A percentile compares a stretch with the other conserved stretches of the same genome.
These are phyloP conservation scores for Rhododendron kiyosumense DNA, from an alignment of 148 eudicot genomes.

Conservation along the genomic window DNA sequence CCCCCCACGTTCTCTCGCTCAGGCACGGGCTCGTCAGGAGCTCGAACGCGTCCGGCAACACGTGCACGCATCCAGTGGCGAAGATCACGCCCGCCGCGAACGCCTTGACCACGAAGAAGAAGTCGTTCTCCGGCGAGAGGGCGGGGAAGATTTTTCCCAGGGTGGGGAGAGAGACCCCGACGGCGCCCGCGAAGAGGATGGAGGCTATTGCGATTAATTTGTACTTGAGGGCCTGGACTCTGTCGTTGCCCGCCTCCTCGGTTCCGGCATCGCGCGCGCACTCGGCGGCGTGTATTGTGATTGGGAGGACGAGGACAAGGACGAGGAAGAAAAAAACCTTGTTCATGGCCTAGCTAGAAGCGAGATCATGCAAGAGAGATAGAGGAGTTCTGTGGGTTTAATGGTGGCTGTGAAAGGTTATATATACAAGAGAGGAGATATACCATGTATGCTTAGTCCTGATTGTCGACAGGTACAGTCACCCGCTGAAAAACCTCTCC, in stretches of 20 bases:
- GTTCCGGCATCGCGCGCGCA: conserved; percentile 11
- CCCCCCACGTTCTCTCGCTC: conserved; percentile 12
- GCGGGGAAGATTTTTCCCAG: conserved; percentile 18
- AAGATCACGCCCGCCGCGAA: conserved; percentile 46
- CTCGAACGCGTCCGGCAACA: conserved; percentile 32
- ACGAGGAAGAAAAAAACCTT: not conserved
- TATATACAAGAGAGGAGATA: not conserved
- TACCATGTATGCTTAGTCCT: too few relatives aligned
- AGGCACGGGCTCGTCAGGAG: conserved; percentile 30
- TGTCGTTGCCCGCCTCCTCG: not conserved
- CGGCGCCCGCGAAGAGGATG: conserved; percentile 16
- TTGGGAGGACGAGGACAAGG: not conserved
- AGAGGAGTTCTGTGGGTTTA: not conserved
- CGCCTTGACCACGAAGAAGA: conserved; percentile 31
- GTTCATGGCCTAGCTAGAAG: not conserved
- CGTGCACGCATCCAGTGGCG: conserved; percentile 33
- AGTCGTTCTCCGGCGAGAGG: conserved; percentile 20
- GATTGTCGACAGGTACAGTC: too few relatives aligned
- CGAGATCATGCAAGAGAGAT: not conserved
- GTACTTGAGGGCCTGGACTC: conserved; percentile 13
- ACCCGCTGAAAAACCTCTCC: too few relatives aligned
- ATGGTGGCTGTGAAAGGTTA: not conserved
- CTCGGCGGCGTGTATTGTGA: conserved; percentile 1
- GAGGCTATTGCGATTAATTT: conserved; percentile 23
- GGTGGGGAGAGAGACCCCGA: conserved; percentile 31